Base-by-base conservation (phyloP, 1,284 basidiomycete genomes). In the Moesziomyces parantarcticus region DNA sequence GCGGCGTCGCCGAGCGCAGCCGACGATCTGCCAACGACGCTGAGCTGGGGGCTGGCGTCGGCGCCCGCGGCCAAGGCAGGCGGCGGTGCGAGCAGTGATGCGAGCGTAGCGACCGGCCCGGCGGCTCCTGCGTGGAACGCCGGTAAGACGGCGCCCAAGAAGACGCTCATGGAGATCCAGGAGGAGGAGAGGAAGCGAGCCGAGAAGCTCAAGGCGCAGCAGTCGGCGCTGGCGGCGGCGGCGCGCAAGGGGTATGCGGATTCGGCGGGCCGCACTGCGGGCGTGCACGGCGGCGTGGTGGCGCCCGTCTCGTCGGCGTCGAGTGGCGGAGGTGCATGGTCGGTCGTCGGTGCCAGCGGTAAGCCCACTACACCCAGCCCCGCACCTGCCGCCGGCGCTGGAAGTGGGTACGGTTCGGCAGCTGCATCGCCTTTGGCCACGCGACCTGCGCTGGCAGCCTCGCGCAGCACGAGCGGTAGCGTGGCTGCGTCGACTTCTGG, bases 151-250 rank as follows among this genome's bases (percentile, higher is more conserved):
- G 56, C 76, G 3, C 86, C 89, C 8, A 96, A 94, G 86, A 97
- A 95, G 88, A 92, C 92, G 3, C 91, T 99, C 89, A 97, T 95
- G 87, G 94, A 99, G 86, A 99, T 99, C 48, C 93, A 97, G 84
- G 94, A 98, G 84, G 96, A 99, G 80, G 96, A 99, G 36, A 50
- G 69, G 92, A 97, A 75, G 58, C 68, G 73, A 1, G 72, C 76
- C 3, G 70, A 76, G 20, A 70, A 66, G 41, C 22, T 58, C 34
- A 94, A 93, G 87, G 91, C 90, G 82, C 83, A 86, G 55, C 73
- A 75, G 48, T 87, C 86, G 1, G 84, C 82, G 10, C 76, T 77
- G 58, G 80, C 83, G 43, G 85, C 87, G 16, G 80, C 82, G 18
- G 63, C 57, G 52, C 52, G 67, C 8, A 87, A 92, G 62, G 90